Base-by-base conservation (phyloP, 2,329 filamentous ascomycete genomes). In the Cercospora brassicicola region DNA sequence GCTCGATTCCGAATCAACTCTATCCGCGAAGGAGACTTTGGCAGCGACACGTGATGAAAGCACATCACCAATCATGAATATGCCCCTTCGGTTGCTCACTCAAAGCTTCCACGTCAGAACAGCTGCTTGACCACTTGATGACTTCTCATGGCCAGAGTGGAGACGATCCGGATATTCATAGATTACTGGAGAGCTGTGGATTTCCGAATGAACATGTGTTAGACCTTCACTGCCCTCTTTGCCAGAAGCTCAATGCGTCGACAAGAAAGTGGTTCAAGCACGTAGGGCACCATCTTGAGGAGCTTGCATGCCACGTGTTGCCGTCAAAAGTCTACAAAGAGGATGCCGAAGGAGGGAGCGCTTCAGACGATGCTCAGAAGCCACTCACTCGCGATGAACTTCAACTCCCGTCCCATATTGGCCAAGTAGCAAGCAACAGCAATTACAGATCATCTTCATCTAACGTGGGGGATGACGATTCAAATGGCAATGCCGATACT, bases 201-300 rank as follows among this genome's bases (percentile, higher is more conserved):
- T 4, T n/a, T 11, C 9, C 45, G 9, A 55, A 33, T 13, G 20
- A 63, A 18, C 4, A 31, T n/a, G 3, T 3, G 11, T 53, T 53
- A 10, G 42, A 63, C 31, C 28, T 53, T 39, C n/a, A 20, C 13
- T 63, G 61, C 26, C 23, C 28, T 9, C 45, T 63, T 18, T 63
- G 61, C 15, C 23, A 26, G 9, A 51, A 63, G 13, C 10, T 20
- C 2, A 11, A 9, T 18, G 18, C 2, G 9, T 53, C 23, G 2
- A 13, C 15, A 3, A 20, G 33, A 18, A 31, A 15, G 2, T 63
- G 61, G 61, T 63, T 51, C 45, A 45, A 28, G 33, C 61, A 63
- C 30, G 61, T 55, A 20, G 61, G 61, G 2, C 61, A 63, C 28
- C 61, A 63, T 42, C 45, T 53, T 4, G 61, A 63, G 20, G 36